Percentiles rank a stretch among this genome's conserved stretches.
These are phyloP conservation scores for Trichosporon sp. DNA, from an alignment of 1,284 basidiomycete species.

Conservation along the genomic window DNA sequence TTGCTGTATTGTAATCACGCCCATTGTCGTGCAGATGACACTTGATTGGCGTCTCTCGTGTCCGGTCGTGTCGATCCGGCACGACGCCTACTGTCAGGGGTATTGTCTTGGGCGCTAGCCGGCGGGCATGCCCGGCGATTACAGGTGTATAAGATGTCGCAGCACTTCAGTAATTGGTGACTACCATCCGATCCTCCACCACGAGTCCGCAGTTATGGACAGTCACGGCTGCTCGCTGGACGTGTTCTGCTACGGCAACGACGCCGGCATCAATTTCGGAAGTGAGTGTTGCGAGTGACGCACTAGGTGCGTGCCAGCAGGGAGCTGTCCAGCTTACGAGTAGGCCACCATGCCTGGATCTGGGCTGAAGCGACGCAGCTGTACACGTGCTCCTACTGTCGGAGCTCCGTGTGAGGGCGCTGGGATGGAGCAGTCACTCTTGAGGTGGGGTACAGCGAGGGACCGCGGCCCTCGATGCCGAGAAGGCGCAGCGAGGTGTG, in stretches of 20 bases:
- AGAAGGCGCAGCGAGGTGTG: neutral
- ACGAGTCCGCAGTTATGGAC: neutral
- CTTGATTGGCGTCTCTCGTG: neutral
- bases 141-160: neutral
- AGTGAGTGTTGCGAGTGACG: neutral
- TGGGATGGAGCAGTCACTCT: too few relatives aligned
- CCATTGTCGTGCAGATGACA: neutral
- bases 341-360: neutral
- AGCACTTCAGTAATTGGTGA: neutral
- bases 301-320: neutral
- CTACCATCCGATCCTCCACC: neutral
- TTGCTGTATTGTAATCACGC: neutral
- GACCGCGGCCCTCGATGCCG: neutral
- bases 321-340: neutral
- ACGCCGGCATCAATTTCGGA: neutral
- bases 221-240: neutral
- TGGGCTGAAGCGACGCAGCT: neutral
- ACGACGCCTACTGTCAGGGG: too few relatives aligned
- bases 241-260: neutral
- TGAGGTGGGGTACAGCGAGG: too few relatives aligned
- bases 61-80: neutral
- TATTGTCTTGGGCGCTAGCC: too few relatives aligned
- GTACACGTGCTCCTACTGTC: neutral
- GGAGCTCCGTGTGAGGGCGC: neutral
- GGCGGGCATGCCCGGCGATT: neutral